phyloP scores from a whole-genome alignment of 2,329 filamentous ascomycete genomes.

The Colletotrichum karsti region DNA sequence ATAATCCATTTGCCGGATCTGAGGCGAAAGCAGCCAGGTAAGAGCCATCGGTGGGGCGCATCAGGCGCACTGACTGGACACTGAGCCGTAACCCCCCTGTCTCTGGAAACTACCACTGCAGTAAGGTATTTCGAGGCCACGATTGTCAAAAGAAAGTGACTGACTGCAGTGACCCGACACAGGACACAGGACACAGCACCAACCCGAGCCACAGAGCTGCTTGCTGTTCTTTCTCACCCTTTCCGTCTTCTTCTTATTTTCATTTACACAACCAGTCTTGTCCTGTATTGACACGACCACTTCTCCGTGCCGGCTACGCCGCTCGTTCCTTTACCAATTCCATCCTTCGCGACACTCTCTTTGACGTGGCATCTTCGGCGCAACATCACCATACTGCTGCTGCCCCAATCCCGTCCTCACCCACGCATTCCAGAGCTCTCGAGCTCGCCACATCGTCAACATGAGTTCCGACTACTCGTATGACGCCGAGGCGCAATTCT shows the following conservation, averaged over 20 bases:
- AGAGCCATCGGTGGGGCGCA: slow-evolving; percentile 2
- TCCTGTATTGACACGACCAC: not conserved
- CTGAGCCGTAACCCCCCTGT: slow-evolving; percentile 30
- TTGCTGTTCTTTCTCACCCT: not conserved
- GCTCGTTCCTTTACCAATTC: not conserved
- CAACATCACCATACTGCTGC: not conserved
- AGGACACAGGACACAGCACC: not conserved
- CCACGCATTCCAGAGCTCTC: slow-evolving; percentile 39
- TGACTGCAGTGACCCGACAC: not conserved
- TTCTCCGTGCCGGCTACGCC: slow-evolving; percentile 1
- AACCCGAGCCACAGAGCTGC: not conserved
- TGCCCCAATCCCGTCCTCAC: not conserved
- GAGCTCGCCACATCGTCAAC: slow-evolving; percentile 49
- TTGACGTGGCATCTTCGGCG: slow-evolving; percentile 7
- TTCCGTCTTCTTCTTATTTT: not conserved
- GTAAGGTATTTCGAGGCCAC: slow-evolving; percentile 47
- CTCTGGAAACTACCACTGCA: slow-evolving; percentile 12
- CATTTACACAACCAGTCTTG: not conserved
- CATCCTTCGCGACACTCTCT: not conserved
- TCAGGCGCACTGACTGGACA: slow-evolving; percentile 12
- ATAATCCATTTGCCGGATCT: slow-evolving; percentile 28
- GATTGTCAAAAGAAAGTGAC: slow-evolving; percentile 36
- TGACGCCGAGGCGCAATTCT: slow-evolving; percentile 98
- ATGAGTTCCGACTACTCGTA: slow-evolving; percentile 98
- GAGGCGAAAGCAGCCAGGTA: slow-evolving; percentile 7